These are phyloP conservation scores for Pyricularia sp. DNA, from an alignment of 2,329 filamentous ascomycete genomes.

Conservation along the genomic window DNA sequence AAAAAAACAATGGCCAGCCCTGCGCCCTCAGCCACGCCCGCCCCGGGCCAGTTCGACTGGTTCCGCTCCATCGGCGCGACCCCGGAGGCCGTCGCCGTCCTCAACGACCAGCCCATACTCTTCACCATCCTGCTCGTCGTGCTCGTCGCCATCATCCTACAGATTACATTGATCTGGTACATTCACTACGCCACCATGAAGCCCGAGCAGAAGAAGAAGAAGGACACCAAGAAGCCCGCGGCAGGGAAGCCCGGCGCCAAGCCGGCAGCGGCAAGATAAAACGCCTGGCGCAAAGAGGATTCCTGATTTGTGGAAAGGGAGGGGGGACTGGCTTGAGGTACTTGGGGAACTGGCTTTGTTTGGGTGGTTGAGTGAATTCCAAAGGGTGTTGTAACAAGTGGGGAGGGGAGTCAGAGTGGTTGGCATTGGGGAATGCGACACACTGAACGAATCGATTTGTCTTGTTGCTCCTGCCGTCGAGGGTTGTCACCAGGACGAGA, in stretches of 20 bases:
- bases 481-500: not conserved
- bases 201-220: constrained; percentile 50
- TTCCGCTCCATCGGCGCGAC: constrained; percentile 48
- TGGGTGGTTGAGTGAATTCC: not conserved
- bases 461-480: not conserved
- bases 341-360: not conserved
- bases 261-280: constrained; percentile 11
- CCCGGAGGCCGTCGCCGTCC: constrained; percentile 44
- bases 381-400: not conserved
- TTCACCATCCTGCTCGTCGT: constrained; percentile 49
- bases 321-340: not conserved
- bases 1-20: not conserved
- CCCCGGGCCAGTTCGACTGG: constrained; percentile 44
- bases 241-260: not conserved
- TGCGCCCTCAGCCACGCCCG: not conserved
- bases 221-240: constrained; percentile 26
- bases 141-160: constrained; percentile 35
- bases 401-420: not conserved
- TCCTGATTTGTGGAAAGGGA: not conserved
- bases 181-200: constrained; percentile 53
- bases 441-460: not conserved
- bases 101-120: constrained; percentile 52
- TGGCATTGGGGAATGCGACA: not conserved
- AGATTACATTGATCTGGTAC: constrained; percentile 42
- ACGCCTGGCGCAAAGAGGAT: too few relatives aligned